Conservation (phyloP, 2,329 filamentous ascomycete species). For the Endothia cerciana region DNA sequence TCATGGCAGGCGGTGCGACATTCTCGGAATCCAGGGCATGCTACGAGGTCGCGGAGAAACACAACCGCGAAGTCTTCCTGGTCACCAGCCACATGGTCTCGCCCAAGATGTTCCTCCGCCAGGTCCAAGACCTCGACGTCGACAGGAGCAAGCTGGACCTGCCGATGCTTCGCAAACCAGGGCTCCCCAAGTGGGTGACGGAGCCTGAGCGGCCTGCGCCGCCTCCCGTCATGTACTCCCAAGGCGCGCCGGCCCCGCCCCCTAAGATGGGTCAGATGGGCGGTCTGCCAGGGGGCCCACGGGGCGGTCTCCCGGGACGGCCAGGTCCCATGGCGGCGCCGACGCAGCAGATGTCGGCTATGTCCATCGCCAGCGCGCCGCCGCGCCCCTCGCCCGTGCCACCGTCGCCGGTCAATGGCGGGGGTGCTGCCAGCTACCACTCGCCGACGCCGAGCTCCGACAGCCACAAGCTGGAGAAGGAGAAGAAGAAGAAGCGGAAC, state of each 20-base stretch:
- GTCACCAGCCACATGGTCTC: slow-evolving; percentile 92
- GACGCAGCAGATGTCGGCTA: slow-evolving; percentile 57
- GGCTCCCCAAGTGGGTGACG: slow-evolving; percentile 84
- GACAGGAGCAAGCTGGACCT: slow-evolving; percentile 78
- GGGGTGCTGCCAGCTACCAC: slow-evolving; percentile 34
- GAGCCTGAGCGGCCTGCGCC: slow-evolving; percentile 67
- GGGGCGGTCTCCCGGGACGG: slow-evolving; percentile 43
- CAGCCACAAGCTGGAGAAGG: slow-evolving; percentile 56
- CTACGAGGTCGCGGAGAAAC: slow-evolving; percentile 78
- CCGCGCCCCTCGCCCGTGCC: slow-evolving; percentile 37
- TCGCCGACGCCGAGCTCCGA: slow-evolving; percentile 31
- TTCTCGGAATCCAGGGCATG: slow-evolving; percentile 88
- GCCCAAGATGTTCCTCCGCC: slow-evolving; percentile 79
- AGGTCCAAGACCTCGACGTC: slow-evolving; percentile 77
- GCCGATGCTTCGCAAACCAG: slow-evolving; percentile 75
- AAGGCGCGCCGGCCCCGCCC: slow-evolving; percentile 36
- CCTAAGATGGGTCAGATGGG: slow-evolving; percentile 34
- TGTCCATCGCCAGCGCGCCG: slow-evolving; percentile 49
- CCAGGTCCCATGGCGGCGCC: slow-evolving; percentile 55
- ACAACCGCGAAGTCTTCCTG: slow-evolving; percentile 82
- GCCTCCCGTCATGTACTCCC: slow-evolving; percentile 43
- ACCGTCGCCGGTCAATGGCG: slow-evolving; percentile 32
- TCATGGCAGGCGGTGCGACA: slow-evolving; percentile 93
- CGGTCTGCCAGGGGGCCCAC: slow-evolving; percentile 33
- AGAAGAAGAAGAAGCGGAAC: slow-evolving; percentile 67